A percentile compares a stretch with the other conserved stretches of the same genome.
phyloP scores from a whole-genome alignment of 148 eudicot species.

The Camellia lanceoleosa region DNA sequence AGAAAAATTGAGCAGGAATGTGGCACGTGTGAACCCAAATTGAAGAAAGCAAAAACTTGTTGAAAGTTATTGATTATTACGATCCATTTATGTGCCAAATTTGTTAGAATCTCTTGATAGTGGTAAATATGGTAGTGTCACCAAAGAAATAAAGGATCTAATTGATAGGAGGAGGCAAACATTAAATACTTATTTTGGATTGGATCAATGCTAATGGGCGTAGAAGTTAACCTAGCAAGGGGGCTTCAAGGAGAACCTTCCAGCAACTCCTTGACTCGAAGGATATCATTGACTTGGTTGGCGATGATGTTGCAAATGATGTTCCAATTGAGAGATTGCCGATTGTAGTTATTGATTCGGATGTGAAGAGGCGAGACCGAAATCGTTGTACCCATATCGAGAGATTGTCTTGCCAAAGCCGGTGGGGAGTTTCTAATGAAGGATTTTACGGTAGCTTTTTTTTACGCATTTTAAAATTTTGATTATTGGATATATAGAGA shows the following conservation, averaged over 20 bases:
- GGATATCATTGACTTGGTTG: constrained; percentile 33
- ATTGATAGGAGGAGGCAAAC: constrained; percentile 29
- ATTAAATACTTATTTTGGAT: constrained; percentile 14
- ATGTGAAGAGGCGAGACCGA: constrained; percentile 38
- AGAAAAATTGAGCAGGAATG: background rate
- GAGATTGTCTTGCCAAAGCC: constrained; percentile 43
- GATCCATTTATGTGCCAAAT: constrained; percentile 38
- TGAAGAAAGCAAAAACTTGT: constrained; percentile 8
- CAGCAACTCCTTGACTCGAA: constrained; percentile 8
- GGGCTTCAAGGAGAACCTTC: constrained; percentile 8
- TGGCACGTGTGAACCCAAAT: constrained; percentile 10
- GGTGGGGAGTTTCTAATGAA: constrained; percentile 30
- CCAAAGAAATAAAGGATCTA: constrained; percentile 49
- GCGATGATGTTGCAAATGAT: constrained; percentile 13
- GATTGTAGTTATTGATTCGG: constrained; percentile 53
- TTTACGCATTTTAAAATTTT: no score
- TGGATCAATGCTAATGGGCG: constrained; percentile 23
- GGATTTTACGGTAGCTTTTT: no score
- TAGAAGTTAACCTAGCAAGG: constrained; percentile 12
- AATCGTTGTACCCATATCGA: constrained; percentile 31
- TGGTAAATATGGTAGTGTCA: constrained; percentile 65
- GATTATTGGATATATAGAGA: no score
- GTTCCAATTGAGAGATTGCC: constrained; percentile 18
- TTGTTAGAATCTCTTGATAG: constrained; percentile 33
- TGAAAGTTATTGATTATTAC: constrained; percentile 38